Percentiles rank a stretch among this genome's conserved stretches.
Conservation (phyloP, 768 basidiomycete genomes). For the Tylopilus balloui region DNA sequence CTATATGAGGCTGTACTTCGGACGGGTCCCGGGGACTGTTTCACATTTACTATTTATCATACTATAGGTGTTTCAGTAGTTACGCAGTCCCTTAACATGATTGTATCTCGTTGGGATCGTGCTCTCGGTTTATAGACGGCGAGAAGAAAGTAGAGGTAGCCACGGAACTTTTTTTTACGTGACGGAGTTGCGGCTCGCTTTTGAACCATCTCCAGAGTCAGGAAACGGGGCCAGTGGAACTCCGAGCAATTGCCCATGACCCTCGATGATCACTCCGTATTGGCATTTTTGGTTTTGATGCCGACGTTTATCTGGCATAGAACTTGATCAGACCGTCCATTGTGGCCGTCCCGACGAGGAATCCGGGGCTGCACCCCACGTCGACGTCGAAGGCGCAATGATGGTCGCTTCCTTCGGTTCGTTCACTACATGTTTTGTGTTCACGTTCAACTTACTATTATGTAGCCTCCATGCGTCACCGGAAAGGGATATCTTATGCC, state of each 20-base stretch:
- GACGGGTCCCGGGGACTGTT: constrained; percentile 10
- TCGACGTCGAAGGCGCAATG: too few species aligned
- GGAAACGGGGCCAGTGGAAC: not conserved
- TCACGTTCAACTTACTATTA: too few species aligned
- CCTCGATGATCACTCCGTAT: not conserved
- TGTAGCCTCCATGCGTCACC: not conserved
- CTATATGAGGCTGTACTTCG: constrained; percentile 4
- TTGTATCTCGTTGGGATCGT: constrained; percentile 1
- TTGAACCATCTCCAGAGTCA: not conserved
- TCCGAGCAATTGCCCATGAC: not conserved
- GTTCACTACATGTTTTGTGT: too few species aligned
- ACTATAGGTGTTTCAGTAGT: constrained; percentile 18
- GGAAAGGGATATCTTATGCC: too few species aligned
- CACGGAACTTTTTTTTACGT: too few species aligned
- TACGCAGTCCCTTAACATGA: not conserved
- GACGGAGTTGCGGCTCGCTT: not conserved
- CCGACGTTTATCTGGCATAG: too few species aligned
- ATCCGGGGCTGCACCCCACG: too few species aligned
- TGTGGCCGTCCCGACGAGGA: too few species aligned
- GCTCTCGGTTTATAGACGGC: not conserved
- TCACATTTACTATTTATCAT: constrained; percentile 18
- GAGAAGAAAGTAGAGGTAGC: not conserved
- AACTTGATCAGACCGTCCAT: too few species aligned
- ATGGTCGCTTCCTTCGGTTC: too few species aligned
- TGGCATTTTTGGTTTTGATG: not conserved